These are phyloP conservation scores for Mycena amicta DNA, from an alignment of 768 basidiomycete species.

Conservation along the genomic window DNA sequence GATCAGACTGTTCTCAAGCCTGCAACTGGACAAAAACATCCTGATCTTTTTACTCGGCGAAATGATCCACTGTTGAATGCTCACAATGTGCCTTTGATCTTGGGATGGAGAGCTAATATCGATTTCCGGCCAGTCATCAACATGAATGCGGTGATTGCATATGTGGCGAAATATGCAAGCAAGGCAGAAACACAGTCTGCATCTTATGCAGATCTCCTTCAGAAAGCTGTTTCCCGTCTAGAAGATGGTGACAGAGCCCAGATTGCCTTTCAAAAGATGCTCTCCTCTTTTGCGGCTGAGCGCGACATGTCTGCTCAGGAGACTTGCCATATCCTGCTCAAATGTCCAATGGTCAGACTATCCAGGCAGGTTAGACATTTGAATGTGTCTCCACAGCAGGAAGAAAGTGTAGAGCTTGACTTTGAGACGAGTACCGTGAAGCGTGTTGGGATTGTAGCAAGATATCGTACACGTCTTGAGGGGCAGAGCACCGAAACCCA, in stretches of 20 bases:
- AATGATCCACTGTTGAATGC: slow-evolving; percentile 29
- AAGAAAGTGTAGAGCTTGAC: no score
- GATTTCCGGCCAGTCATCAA: slow-evolving; percentile 27
- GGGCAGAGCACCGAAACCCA: no score
- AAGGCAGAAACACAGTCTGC: slow-evolving; percentile 14
- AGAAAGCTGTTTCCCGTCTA: slow-evolving; percentile 8
- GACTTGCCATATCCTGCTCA: slow-evolving; percentile 17
- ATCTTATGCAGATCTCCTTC: slow-evolving; percentile 6
- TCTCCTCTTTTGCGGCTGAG: slow-evolving; percentile 11
- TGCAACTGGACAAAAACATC: not conserved
- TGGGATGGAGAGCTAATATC: slow-evolving; percentile 30
- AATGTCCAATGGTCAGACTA: slow-evolving; percentile 1
- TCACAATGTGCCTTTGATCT: slow-evolving; percentile 22
- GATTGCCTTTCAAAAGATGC: slow-evolving; percentile 20
- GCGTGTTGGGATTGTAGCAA: not conserved
- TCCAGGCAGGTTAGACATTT: no score
- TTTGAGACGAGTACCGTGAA: not conserved
- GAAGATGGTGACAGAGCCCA: slow-evolving; percentile 10
- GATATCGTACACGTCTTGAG: no score
- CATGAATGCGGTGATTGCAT: slow-evolving; percentile 22
- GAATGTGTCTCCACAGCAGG: no score
- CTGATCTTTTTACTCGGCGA: slow-evolving; percentile 9
- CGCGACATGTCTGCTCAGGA: slow-evolving; percentile 18
- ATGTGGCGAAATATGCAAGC: slow-evolving; percentile 25
- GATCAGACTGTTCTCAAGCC: not conserved